A percentile compares a stretch with the other conserved stretches of the same genome.
Evolutionary conservation across 2,329 filamentous ascomycete genomes (phyloP).

Genomic region (Hymenoscyphus linearis): DNA sequence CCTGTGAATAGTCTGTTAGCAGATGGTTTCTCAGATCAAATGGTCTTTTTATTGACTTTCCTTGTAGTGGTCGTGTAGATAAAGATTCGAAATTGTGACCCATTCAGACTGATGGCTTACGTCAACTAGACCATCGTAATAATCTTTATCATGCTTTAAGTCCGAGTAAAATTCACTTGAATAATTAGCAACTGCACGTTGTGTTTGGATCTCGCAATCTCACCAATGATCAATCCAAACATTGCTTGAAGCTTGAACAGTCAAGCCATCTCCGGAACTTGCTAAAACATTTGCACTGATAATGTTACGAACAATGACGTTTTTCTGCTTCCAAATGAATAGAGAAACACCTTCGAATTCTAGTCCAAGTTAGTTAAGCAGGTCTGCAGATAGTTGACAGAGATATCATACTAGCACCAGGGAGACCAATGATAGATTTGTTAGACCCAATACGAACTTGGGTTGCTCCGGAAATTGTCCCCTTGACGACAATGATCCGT

Average conservation of each 20-base stretch:
- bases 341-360: conserved; percentile 43
- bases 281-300: conserved; percentile 44
- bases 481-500: conserved; percentile 40
- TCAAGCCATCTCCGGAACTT: conserved; percentile 45
- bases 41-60: too few species aligned
- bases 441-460: conserved; percentile 29
- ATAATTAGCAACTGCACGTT: background rate
- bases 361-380: background rate
- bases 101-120: conserved; percentile 40
- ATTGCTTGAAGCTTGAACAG: conserved; percentile 42
- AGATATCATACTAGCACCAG: conserved; percentile 30
- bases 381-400: background rate
- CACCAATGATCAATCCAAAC: conserved; percentile 43
- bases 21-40: too few species aligned
- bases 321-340: conserved; percentile 42
- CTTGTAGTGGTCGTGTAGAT: conserved; percentile 39
- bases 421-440: conserved; percentile 47
- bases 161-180: conserved; percentile 35
- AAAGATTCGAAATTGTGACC: conserved; percentile 39
- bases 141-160: conserved; percentile 36
- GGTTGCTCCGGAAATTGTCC: conserved; percentile 27
- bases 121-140: conserved; percentile 40
- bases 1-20: background rate
- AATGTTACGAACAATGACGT: conserved; percentile 54
- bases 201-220: too few species aligned